Percentiles rank a stretch among this genome's conserved stretches.
These are phyloP conservation scores for Glycine soja DNA, from an alignment of 306 rosid species.

Conservation along the genomic window DNA sequence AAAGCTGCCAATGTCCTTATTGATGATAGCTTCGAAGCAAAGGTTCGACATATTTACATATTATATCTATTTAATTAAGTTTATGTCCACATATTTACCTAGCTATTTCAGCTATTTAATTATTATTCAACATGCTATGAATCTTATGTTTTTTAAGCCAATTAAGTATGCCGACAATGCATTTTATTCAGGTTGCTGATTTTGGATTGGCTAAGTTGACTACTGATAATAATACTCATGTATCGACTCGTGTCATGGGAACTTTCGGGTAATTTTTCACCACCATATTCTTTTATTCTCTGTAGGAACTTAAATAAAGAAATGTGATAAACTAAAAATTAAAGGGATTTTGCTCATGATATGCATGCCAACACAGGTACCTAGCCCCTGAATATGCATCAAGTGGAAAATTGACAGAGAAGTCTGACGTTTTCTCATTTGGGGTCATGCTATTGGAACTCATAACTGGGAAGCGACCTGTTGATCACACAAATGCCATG, in stretches of 20 bases:
- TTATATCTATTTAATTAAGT: no score
- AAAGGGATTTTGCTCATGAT: neutral
- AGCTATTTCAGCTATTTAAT: neutral
- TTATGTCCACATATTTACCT: no score
- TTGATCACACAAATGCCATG: slow-evolving; percentile 62
- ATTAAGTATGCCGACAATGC: slow-evolving; percentile 1
- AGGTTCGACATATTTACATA: slow-evolving; percentile 53
- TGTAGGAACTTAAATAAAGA: slow-evolving; percentile 5
- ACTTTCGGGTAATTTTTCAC: slow-evolving; percentile 76
- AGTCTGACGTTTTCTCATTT: slow-evolving; percentile 90
- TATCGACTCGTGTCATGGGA: slow-evolving; percentile 94
- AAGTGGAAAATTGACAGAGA: slow-evolving; percentile 89
- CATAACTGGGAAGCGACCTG: slow-evolving; percentile 78
- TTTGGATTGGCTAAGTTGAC: slow-evolving; percentile 91
- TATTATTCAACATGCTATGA: neutral
- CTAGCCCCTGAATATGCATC: slow-evolving; percentile 97
- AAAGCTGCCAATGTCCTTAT: slow-evolving; percentile 85
- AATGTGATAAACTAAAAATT: neutral
- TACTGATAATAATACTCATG: slow-evolving; percentile 80
- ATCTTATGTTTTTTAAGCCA: slow-evolving; percentile 24
- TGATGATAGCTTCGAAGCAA: slow-evolving; percentile 83
- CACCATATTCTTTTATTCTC: slow-evolving; percentile 1
- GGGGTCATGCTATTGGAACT: slow-evolving; percentile 94
- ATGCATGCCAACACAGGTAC: slow-evolving; percentile 58
- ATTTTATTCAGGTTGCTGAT: slow-evolving; percentile 77